A percentile compares a stretch with the other conserved stretches of the same genome.
Conservation (phyloP, 1,284 basidiomycete genomes). For the Moniliella sp. region DNA sequence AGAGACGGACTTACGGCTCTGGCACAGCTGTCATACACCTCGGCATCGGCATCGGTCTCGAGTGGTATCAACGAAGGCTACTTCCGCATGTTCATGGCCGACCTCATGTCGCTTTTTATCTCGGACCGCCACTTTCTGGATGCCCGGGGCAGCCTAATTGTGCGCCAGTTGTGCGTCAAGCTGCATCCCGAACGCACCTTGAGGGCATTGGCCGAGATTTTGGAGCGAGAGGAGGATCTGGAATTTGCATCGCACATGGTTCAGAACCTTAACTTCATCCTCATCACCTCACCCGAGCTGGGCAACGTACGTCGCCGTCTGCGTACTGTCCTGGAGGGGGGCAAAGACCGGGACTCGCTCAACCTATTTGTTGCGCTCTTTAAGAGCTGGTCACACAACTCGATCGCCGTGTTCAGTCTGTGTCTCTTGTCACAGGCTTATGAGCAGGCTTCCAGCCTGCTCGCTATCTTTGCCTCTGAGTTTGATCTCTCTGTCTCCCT, state of each 20-base stretch:
- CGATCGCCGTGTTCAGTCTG: slow-evolving; percentile 81
- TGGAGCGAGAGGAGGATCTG: slow-evolving; percentile 95
- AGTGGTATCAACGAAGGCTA: slow-evolving; percentile 55
- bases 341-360: slow-evolving; percentile 61
- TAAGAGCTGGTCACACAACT: slow-evolving; percentile 93
- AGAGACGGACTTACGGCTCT: slow-evolving; percentile 85
- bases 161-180: slow-evolving; percentile 77
- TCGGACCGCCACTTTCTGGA: slow-evolving; percentile 78
- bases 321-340: slow-evolving; percentile 48
- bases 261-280: slow-evolving; percentile 83
- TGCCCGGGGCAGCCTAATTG: slow-evolving; percentile 78
- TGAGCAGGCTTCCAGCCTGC: slow-evolving; percentile 84
- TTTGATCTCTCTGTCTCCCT: slow-evolving; percentile 84
- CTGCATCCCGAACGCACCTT: slow-evolving; percentile 90
- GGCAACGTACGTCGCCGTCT: slow-evolving; percentile 75
- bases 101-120: slow-evolving; percentile 76
- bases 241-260: slow-evolving; percentile 94
- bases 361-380: slow-evolving; percentile 75
- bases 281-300: slow-evolving; percentile 86
- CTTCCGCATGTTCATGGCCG: slow-evolving; percentile 85
- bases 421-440: slow-evolving; percentile 92
- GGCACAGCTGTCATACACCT: too few relatives aligned
- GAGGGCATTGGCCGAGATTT: slow-evolving; percentile 76
- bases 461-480: slow-evolving; percentile 84
- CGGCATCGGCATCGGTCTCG: too few relatives aligned